phyloP scores from a whole-genome alignment of 139 green algal species.

The Chlamydomonas urium region DNA sequence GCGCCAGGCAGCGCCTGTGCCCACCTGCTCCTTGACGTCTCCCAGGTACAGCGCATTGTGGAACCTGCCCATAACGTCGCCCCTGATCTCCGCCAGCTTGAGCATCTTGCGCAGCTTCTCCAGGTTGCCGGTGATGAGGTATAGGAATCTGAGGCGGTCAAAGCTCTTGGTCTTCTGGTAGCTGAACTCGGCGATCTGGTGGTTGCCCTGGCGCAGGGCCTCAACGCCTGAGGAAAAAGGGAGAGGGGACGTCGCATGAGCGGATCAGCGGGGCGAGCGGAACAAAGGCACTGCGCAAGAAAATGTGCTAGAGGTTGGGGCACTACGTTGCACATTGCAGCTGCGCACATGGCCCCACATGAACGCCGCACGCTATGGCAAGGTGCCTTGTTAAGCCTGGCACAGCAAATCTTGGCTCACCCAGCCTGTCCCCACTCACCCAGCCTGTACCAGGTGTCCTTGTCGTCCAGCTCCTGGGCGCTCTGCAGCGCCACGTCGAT shows the following conservation, averaged over 20 bases:
- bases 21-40: conserved; percentile 76
- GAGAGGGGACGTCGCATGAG: no score
- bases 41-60: conserved; percentile 97
- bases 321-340: no score
- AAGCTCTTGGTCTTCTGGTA: conserved; percentile 99
- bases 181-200: conserved; percentile 96
- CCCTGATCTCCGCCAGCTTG: conserved; percentile 96
- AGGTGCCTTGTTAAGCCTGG: no score
- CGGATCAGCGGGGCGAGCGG: no score
- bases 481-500: conserved; percentile 95
- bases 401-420: no score
- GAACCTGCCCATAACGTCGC: conserved; percentile 93
- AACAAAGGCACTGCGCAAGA: no score
- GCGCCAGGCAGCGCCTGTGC: no score
- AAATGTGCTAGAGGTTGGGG: no score
- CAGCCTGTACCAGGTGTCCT: conserved; percentile 94
- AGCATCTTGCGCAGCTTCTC: conserved; percentile 85
- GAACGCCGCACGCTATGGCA: no score
- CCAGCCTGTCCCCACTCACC: conserved; percentile 17
- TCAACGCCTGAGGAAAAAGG: conserved; percentile 53
- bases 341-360: no score
- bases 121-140: conserved; percentile 95
- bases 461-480: conserved; percentile 92
- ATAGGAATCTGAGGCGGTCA: conserved; percentile 98
- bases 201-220: conserved; percentile 83